Base-by-base conservation (phyloP, 495 filamentous ascomycete species). In the Aspergillus cavernicola region DNA sequence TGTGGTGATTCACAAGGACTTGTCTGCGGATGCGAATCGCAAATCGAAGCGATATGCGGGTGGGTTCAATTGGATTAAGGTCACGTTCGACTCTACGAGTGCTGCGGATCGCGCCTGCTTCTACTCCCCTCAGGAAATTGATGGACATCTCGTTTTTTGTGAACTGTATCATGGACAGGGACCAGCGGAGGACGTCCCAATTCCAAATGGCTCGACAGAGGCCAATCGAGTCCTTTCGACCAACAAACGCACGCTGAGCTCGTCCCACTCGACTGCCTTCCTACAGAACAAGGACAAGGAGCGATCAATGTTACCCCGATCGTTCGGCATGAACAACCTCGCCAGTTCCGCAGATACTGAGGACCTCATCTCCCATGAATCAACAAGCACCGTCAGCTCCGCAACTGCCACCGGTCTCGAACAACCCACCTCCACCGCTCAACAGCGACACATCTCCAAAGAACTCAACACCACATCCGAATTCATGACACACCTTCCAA, bases 41-140 rank as follows among this genome's bases (percentile, higher is more conserved):
- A 87, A 89, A 64, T 85, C 89, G 52, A 88, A 87, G 68, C 78
- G 74, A 41, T 87, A 86, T 55, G 83, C 84, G 18, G 85, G 89
- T 48, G 91, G 91, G 13, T 80, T 84, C 53, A 82, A 91, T 70
- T 96, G 91, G 91, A 88, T 96, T 59, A 96, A 95, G 62, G 78
- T 96, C 45, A 96, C 91, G 1, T 96, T 92, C 58, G 89, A 95
- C 68, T 90, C 87, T 6, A 77, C 82, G 28, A 80, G 85, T 52
- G 85, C 90, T 4, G 91, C 90, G 16, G 87, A 91, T 42, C 77
- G 82, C 31, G 91, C 90, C 19, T 73, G 84, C 47, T 87, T 84
- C 56, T 78, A 79, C 56, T 90, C 86, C 29, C 91, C 91, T 1
- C 87, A 90, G 65, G 78, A 77, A 48, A 83, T 95, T 32, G 77